Evolutionary conservation across 2,329 filamentous ascomycete genomes (phyloP).

Genomic region (Aspergillus novofumigatus): DNA sequence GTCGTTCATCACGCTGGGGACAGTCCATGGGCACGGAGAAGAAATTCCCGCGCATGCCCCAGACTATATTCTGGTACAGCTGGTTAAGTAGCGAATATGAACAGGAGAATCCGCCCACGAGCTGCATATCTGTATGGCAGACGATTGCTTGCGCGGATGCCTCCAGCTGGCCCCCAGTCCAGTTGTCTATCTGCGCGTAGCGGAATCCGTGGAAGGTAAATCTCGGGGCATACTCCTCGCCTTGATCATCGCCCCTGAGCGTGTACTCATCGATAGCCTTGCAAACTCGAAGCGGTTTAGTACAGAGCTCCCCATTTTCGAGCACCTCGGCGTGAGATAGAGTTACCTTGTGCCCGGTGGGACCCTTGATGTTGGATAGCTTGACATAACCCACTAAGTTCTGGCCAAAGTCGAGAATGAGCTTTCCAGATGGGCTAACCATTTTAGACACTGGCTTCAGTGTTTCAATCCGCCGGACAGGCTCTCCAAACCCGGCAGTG

Average conservation of each 20-base stretch:
- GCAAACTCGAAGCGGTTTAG: constrained; percentile 33
- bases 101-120: constrained; percentile 47
- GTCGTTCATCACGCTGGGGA: constrained; percentile 52
- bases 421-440: constrained; percentile 42
- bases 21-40: constrained; percentile 56
- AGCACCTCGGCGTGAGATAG: constrained; percentile 46
- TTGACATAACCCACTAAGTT: constrained; percentile 52
- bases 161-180: constrained; percentile 25
- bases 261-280: constrained; percentile 11
- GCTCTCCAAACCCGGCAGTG: constrained; percentile 40
- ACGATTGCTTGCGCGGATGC: constrained; percentile 33
- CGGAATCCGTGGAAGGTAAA: constrained; percentile 54
- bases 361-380: constrained; percentile 28
- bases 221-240: constrained; percentile 37
- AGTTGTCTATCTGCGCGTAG: constrained; percentile 47
- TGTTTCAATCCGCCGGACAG: constrained; percentile 38
- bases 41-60: constrained; percentile 59
- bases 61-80: constrained; percentile 52
- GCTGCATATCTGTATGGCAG: constrained; percentile 50
- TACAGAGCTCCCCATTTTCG: constrained; percentile 33
- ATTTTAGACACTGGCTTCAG: constrained; percentile 26
- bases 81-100: constrained; percentile 48
- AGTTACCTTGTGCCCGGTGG: constrained; percentile 24
- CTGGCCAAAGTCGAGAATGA: constrained; percentile 55
- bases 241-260: constrained; percentile 17